Evolutionary conservation across 352 stramenopile species (phyloP).

Genomic region (Pythium aphanidermatum): DNA sequence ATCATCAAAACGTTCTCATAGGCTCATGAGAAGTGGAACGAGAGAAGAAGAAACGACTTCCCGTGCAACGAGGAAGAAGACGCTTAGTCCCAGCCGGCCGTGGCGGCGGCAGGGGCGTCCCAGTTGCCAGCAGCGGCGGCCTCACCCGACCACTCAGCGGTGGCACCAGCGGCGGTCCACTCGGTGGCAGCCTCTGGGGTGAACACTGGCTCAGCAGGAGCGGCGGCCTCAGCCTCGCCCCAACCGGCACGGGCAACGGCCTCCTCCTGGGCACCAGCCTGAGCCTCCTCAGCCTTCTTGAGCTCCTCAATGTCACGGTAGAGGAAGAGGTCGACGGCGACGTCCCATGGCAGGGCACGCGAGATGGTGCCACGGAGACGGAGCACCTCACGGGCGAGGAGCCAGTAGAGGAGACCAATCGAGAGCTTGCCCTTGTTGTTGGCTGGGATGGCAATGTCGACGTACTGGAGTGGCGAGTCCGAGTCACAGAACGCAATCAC

Average conservation of each 20-base stretch:
- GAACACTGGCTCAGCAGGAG: slow-evolving; percentile 49
- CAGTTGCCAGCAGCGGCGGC: slow-evolving; percentile 45
- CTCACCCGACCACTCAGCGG: slow-evolving; percentile 78
- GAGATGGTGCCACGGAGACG: slow-evolving; percentile 96
- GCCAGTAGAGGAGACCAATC: slow-evolving; percentile 99
- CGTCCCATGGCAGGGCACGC: slow-evolving; percentile 94
- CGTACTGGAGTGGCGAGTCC: slow-evolving; percentile 98
- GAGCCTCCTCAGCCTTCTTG: slow-evolving; percentile 98
- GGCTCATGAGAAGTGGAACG: slow-evolving; percentile 2
- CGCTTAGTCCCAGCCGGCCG: slow-evolving; percentile 79
- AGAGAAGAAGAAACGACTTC: slow-evolving; percentile 18
- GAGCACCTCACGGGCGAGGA: slow-evolving; percentile 98
- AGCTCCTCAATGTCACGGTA: slow-evolving; percentile 99
- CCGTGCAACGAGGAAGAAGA: slow-evolving; percentile 13
- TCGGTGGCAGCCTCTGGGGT: slow-evolving; percentile 44
- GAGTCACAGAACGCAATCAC: slow-evolving; percentile 99
- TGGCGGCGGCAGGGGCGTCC: slow-evolving; percentile 41
- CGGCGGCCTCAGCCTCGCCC: slow-evolving; percentile 48
- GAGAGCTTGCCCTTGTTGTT: slow-evolving; percentile 99
- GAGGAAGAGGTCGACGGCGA: slow-evolving; percentile 99
- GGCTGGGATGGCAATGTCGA: slow-evolving; percentile 99
- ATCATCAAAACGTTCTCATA: slow-evolving; percentile 20
- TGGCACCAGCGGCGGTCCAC: slow-evolving; percentile 48
- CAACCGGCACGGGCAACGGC: slow-evolving; percentile 60
- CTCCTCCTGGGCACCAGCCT: slow-evolving; percentile 83